These are phyloP conservation scores for Bryoerythrophyllum caledonicum DNA, from an alignment of 225 moss, liverwort and hornwort species.

Conservation along the genomic window DNA sequence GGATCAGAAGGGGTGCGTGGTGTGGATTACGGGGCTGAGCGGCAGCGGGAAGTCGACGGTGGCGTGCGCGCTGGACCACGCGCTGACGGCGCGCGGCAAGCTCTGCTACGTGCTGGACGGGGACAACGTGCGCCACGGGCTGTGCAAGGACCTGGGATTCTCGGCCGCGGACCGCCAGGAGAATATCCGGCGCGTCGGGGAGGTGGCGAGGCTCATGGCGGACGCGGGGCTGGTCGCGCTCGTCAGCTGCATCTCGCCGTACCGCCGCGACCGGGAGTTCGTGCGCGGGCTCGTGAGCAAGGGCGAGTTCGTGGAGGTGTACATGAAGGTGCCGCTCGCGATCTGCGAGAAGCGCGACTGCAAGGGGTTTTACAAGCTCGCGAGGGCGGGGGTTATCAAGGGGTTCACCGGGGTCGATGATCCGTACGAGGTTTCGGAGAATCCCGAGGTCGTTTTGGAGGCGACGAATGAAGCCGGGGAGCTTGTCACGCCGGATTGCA, in stretches of 20 bases:
- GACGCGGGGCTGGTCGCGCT: slow-evolving; percentile 80
- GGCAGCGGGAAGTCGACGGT: slow-evolving; percentile 91
- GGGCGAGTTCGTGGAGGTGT: slow-evolving; percentile 86
- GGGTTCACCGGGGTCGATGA: slow-evolving; percentile 87
- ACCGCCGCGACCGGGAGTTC: slow-evolving; percentile 59
- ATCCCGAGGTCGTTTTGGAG: slow-evolving; percentile 64
- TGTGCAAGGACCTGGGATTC: slow-evolving; percentile 81
- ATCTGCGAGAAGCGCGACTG: slow-evolving; percentile 79
- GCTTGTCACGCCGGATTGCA: slow-evolving; percentile 54
- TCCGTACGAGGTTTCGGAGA: slow-evolving; percentile 72
- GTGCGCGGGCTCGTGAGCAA: slow-evolving; percentile 53
- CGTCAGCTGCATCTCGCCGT: slow-evolving; percentile 85
- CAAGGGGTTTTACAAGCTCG: slow-evolving; percentile 90
- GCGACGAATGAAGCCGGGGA: slow-evolving; percentile 54
- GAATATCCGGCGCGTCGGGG: slow-evolving; percentile 82
- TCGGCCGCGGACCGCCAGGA: slow-evolving; percentile 74
- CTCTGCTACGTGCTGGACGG: slow-evolving; percentile 79
- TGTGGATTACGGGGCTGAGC: slow-evolving; percentile 91
- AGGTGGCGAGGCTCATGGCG: slow-evolving; percentile 77
- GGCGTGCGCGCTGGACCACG: slow-evolving; percentile 70
- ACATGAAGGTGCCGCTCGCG: slow-evolving; percentile 78
- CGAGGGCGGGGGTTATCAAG: slow-evolving; percentile 71
- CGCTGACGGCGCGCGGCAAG: slow-evolving; percentile 59
- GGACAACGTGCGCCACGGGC: slow-evolving; percentile 82
- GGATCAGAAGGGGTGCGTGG: slow-evolving; percentile 75